Percentiles rank a stretch among this genome's conserved stretches.
phyloP scores from a whole-genome alignment of 2,329 filamentous ascomycete genomes.

The Neonectria magnoliae region DNA sequence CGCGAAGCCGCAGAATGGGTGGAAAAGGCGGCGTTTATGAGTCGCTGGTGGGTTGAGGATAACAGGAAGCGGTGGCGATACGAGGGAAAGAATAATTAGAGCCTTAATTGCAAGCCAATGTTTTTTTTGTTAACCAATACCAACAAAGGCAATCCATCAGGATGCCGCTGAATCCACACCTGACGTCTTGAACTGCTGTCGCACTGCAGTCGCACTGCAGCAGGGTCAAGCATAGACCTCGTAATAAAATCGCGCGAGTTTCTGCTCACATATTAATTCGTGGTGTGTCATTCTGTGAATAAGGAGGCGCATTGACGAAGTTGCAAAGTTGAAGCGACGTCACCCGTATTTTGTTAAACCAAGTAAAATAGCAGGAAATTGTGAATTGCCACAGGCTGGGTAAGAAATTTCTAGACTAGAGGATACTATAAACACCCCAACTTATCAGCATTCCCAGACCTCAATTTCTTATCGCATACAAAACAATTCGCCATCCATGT shows the following conservation, averaged over 20 bases:
- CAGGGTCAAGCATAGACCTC: not conserved
- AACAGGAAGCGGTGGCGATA: conserved; percentile 37
- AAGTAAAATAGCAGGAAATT: too few relatives aligned
- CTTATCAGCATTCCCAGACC: not conserved
- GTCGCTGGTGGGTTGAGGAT: conserved; percentile 38
- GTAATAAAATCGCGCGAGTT: not conserved
- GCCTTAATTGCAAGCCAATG: not conserved
- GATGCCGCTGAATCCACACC: not conserved
- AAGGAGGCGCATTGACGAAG: not conserved
- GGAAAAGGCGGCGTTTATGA: conserved; percentile 35
- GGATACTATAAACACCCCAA: not conserved
- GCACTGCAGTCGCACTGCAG: not conserved
- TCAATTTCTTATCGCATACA: not conserved
- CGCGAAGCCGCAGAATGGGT: conserved; percentile 31
- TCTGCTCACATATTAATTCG: not conserved
- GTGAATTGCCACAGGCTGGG: too few relatives aligned
- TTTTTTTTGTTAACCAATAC: not conserved
- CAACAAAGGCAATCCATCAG: not conserved
- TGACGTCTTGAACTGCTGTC: not conserved
- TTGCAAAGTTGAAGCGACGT: not conserved
- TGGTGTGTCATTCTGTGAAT: not conserved
- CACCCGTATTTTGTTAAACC: too few relatives aligned
- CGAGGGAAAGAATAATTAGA: not conserved
- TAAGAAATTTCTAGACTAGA: not conserved
- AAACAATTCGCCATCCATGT: not conserved